Percentiles rank a stretch among this genome's conserved stretches.
These are phyloP conservation scores for Microcos paniculata DNA, from an alignment of 345 rosid species.

Conservation along the genomic window DNA sequence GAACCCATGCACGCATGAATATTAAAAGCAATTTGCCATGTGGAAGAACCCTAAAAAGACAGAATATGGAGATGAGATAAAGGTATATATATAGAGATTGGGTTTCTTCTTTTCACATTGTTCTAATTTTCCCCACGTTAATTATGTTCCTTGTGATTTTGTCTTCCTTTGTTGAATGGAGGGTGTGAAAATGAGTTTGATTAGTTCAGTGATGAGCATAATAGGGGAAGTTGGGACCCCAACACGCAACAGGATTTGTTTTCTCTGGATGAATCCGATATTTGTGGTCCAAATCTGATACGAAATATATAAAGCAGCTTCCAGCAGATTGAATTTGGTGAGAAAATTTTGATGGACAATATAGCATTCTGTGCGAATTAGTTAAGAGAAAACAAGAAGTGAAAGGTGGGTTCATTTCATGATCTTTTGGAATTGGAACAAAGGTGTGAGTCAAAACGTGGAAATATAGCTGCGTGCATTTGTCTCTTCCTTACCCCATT, in stretches of 20 bases:
- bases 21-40: background rate
- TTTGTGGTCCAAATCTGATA: conserved; percentile 4
- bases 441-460: background rate
- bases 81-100: background rate
- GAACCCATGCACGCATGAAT: background rate
- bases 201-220: background rate
- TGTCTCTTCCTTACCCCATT: background rate
- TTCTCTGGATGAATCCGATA: background rate
- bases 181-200: background rate
- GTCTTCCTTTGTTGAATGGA: background rate
- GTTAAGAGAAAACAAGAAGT: no score
- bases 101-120: background rate
- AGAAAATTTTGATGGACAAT: background rate
- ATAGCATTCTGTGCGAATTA: background rate
- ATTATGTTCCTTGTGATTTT: background rate
- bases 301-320: no score
- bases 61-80: background rate
- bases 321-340: no score
- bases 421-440: background rate
- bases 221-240: background rate
- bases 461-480: background rate
- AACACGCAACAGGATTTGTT: background rate
- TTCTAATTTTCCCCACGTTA: background rate
- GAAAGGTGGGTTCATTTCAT: background rate
- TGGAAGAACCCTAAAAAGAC: background rate